These are phyloP conservation scores for Fusarium sambucinum DNA, from an alignment of 2,329 filamentous ascomycete genomes.

Conservation along the genomic window DNA sequence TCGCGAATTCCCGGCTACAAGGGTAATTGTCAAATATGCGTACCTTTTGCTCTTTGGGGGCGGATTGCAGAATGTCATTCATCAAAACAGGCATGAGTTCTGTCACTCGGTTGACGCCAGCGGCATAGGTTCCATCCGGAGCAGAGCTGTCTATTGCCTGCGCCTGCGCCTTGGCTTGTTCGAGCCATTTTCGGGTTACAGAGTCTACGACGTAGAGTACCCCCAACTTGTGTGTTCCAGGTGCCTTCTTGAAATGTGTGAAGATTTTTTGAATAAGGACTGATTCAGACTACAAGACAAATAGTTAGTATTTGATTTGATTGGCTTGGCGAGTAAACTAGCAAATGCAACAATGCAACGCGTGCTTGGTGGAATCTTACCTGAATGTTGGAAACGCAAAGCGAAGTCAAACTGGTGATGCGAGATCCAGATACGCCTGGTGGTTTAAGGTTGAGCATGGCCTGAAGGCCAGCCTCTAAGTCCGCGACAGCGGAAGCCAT, in stretches of 20 bases:
- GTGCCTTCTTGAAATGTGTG: constrained; percentile 96
- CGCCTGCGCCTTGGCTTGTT: constrained; percentile 88
- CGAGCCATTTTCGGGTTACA: constrained; percentile 98
- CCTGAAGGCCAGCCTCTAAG: constrained; percentile 89
- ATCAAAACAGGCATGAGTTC: constrained; percentile 94
- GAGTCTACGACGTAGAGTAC: constrained; percentile 99
- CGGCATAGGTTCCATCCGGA: constrained; percentile 91
- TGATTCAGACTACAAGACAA: constrained; percentile 80
- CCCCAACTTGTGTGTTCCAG: constrained; percentile 95
- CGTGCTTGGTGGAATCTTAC: constrained; percentile 62
- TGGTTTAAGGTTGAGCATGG: constrained; percentile 90
- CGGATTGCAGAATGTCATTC: constrained; percentile 91
- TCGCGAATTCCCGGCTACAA: constrained; percentile 41
- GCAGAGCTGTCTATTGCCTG: constrained; percentile 85
- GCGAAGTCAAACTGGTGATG: constrained; percentile 85
- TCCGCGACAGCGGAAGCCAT: constrained; percentile 91
- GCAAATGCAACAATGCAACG: background rate
- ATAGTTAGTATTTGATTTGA: constrained; percentile 37
- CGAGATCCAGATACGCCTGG: constrained; percentile 95
- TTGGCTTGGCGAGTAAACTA: background rate
- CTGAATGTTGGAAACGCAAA: constrained; percentile 92
- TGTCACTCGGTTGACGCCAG: constrained; percentile 95
- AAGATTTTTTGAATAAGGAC: constrained; percentile 96
- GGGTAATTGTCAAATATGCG: constrained; percentile 60
- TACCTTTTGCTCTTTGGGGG: constrained; percentile 97